Evolutionary conservation across 495 filamentous ascomycete genomes (phyloP).

Genomic region (Xylaria intraflava): DNA sequence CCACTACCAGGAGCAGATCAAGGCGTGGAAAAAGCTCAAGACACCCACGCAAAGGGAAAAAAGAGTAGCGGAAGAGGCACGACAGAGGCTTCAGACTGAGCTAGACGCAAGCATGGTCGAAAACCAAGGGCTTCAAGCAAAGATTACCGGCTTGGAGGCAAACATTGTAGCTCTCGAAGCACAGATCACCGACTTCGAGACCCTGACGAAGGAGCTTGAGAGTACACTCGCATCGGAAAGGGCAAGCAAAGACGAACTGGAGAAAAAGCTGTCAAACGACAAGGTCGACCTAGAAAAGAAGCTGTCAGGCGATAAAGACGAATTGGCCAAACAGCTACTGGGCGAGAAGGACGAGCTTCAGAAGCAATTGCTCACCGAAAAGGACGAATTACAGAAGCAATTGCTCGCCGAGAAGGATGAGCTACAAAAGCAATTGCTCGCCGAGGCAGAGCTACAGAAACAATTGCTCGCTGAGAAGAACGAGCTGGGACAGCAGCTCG

Average conservation of each 20-base stretch:
- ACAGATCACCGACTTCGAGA: constrained; percentile 15
- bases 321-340: neutral
- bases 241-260: constrained; percentile 1
- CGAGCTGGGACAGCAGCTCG: constrained; percentile 31
- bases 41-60: constrained; percentile 9
- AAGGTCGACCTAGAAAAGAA: neutral
- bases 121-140: constrained; percentile 13
- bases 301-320: neutral
- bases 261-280: neutral
- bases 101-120: constrained; percentile 15
- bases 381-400: constrained; percentile 3
- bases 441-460: neutral
- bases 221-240: constrained; percentile 15
- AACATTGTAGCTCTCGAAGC: constrained; percentile 14
- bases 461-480: constrained; percentile 10
- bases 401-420: neutral
- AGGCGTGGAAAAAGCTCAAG: constrained; percentile 14
- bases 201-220: constrained; percentile 16
- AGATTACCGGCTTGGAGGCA: constrained; percentile 17
- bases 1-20: constrained; percentile 16
- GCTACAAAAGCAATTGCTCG: neutral
- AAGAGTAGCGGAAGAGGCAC: constrained; percentile 15
- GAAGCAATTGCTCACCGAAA: neutral
- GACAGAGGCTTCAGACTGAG: constrained; percentile 20
- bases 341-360: constrained; percentile 1